Conservation (phyloP, 345 rosid species). For the Citrus mangshanensis region DNA sequence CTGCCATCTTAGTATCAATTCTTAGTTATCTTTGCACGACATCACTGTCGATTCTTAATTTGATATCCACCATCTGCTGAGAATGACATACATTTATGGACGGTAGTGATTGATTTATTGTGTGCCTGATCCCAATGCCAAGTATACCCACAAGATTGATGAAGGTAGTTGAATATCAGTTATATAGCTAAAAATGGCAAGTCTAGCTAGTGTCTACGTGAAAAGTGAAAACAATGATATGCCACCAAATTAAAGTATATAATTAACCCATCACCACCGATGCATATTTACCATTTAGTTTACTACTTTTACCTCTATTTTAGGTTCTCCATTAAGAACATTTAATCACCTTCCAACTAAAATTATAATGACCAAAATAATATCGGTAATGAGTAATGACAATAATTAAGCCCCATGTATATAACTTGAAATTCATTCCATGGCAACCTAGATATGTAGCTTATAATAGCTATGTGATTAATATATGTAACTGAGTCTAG, state of each 20-base stretch:
- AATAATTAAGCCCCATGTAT: not conserved
- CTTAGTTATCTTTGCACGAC: not conserved
- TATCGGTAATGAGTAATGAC: not conserved
- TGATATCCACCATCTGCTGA: not conserved
- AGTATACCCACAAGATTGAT: not conserved
- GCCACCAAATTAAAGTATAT: not conserved
- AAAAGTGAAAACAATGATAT: not conserved
- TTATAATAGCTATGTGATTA: not conserved
- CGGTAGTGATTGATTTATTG: not conserved
- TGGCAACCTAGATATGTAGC: not conserved
- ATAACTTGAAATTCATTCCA: not conserved
- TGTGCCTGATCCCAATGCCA: not conserved
- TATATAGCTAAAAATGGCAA: not conserved
- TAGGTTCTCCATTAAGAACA: constrained; percentile 1
- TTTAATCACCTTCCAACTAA: constrained; percentile 6
- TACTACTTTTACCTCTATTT: not conserved
- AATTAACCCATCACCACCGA: not conserved
- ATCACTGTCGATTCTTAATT: not conserved
- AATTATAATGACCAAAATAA: not conserved
- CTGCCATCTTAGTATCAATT: not conserved
- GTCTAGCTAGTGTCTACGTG: not conserved
- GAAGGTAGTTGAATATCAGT: constrained; percentile 14
- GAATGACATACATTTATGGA: not conserved
- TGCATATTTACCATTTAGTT: not conserved
- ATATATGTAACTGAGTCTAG: not conserved